Evolutionary conservation across 768 basidiomycete genomes (phyloP), one percentile per base, ranked within the genome.

Genomic region (Boletus insuetus): DNA sequence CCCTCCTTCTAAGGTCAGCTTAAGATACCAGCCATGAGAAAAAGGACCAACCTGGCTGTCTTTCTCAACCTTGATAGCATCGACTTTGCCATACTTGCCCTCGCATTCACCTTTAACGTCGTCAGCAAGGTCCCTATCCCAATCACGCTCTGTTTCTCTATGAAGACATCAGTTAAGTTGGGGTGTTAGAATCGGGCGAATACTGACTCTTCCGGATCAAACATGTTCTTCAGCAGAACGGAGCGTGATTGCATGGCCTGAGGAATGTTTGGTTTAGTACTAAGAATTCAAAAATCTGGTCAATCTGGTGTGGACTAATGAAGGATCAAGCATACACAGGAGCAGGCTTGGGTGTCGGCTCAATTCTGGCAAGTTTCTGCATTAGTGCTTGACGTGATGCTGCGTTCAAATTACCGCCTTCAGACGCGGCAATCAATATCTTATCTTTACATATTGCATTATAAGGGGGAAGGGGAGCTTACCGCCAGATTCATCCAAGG

Each of bases 341-440:
- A 64, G 84, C 78, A 61, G 82, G 79, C 65, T 76, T 78, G 47
- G 82, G 74, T 47, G 85, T 73, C 43, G 82, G 78, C 66, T 92
- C 90, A 75, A 85, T 91, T 79, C 97, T 93, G 73, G 97, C 94
- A 83, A 99, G 91, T 86, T 98, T 99, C 78, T 95, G 93, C 97
- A 99, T 99, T 79, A 99, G 92, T 74, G 94, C 92, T 81, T 97
- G 94, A 77, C 97, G 91, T 70, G 94, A 93, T 68, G 91, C 91
- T 80, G 91, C 91, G 79, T 97, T 97, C 80, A 97, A 84, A 82
- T 93, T 93, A 91, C 91, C 91, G 74, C 90, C 93, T 95, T 68
- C 2, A 56, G 19, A 35, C 42, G 35, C 38, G 48, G 24, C n/a
- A 55, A 51, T 68, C 19, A 67, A 41, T 6, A 45, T 10, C 48